Base-by-base conservation (phyloP, 306 rosid species). In the Rosa persica region DNA sequence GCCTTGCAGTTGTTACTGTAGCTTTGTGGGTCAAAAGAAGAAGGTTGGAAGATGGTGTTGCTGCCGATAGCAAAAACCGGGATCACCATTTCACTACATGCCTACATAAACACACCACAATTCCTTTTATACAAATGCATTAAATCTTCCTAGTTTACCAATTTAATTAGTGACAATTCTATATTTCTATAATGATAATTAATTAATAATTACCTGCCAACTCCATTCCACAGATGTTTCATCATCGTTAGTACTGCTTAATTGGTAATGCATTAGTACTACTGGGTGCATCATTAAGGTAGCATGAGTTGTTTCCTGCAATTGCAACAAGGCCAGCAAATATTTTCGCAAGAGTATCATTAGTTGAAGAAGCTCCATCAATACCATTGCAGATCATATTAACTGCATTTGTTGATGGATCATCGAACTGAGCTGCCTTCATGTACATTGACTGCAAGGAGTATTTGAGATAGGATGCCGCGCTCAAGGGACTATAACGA, bases 141-240 rank as follows among this genome's bases (percentile, higher is more conserved):
- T 17, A 49, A 16, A 16, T 49, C 25, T 30, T 15, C 4, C 77
- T 3, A 10, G 51, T 47, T 49, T 51, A 51, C 17, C 51, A 47
- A 2, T 47, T 47, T 3, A 47, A 13, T 11, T 44, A 47, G 12
- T 47, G 51, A 47, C 51, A 47, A 12, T 12, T 47, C 17, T 47
- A 47, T 47, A 47, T 4, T 47, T 12, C 51, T 12, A 4, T 47
- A 30, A 3, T 12, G 51, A 47, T 47, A 0, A 47, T 30, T 30
- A 30, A 30, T 30, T 47, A 51, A 3, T 17, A 17, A 51, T 5
- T 85, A 89, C 97, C 97, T 88, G 92, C 94, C 94, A 91, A 11
- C 43, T 8, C 97, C 97, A 89, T 12, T 87, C 91, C 4, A 0
- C 27, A 5, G 0, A 0, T 4, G 83, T 75, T 79, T 86, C 86